Conservation (phyloP, 1,284 basidiomycete species). For the Ganoderma lingzhi region DNA sequence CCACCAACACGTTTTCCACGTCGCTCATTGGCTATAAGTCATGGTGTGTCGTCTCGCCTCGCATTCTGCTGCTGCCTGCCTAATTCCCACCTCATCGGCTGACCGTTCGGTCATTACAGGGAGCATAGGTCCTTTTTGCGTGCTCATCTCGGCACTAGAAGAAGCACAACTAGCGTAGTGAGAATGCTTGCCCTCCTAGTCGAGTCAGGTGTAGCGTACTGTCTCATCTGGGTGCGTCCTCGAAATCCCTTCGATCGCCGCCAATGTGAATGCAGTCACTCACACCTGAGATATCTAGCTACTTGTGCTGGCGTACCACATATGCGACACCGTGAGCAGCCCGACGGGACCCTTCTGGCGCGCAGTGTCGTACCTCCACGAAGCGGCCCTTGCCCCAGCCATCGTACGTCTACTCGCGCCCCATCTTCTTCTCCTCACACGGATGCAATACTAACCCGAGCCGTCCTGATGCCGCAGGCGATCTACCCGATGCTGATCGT, state of each 20-base stretch:
- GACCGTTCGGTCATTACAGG: slow-evolving; percentile 1
- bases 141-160: not conserved
- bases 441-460: not conserved
- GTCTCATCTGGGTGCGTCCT: slow-evolving; percentile 13
- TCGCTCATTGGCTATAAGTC: slow-evolving; percentile 17
- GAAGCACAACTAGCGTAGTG: not conserved
- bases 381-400: not conserved
- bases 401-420: not conserved
- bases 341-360: not conserved
- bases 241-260: not conserved
- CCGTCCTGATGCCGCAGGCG: not conserved
- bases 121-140: slow-evolving; percentile 8
- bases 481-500: slow-evolving; percentile 13
- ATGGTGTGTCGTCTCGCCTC: not conserved
- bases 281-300: not conserved
- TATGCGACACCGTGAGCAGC: not conserved
- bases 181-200: slow-evolving; percentile 12
- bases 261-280: not conserved
- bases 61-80: not conserved
- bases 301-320: not conserved
- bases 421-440: not conserved
- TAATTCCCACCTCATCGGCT: not conserved
- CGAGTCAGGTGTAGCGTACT: slow-evolving; percentile 14
- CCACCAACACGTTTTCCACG: slow-evolving; percentile 13
- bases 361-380: not conserved